Base-by-base conservation (phyloP, 1,284 basidiomycete species). In the Pisolithus thermaeus region DNA sequence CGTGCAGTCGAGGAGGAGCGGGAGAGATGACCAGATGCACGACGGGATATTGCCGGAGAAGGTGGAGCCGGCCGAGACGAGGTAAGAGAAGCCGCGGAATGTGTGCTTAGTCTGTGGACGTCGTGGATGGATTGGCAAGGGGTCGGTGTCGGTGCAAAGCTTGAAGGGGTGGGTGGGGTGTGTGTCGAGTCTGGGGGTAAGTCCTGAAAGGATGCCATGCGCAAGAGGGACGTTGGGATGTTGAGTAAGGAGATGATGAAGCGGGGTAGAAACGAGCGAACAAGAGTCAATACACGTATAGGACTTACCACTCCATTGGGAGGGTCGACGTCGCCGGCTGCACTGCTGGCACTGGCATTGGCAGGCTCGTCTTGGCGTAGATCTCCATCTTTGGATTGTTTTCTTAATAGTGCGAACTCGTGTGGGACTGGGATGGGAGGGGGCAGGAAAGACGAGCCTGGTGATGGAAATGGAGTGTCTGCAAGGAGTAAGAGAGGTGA, bases 41-140 rank as follows among this genome's bases (percentile, higher is more conserved):
- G 77, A 22, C 83, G 74, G 0, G 83, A 84, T 9, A 75, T 60
- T 4, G 74, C 79, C 9, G 83, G 84, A 1, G 83, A 85, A 1
- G 79, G 80, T 0, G 84, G 85, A 0, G 84, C 84, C 16, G 80
- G 83, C 8, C 84, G 76, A 3, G 75, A 79, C 2, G 81, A 78
- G 1, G 74, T 73, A 44, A 80, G 73, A 3, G 76, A 73, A 16
- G 61, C 61, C 18, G 55, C 49, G 6, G 62, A 64, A 20, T 60
- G 55, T 3, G 55, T 53, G 52, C 59, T 64, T 12, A 65, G 52
- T 12, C 64, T 41, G 49, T 54, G 54, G 35, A 51, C 36, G 12
- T 46, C 30, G 18, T 16, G 5, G 22, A 32, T 25, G 42, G 47
- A 20, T 27, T 28, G 30, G 50, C 27, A 11, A 30, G 35, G 7